Evolutionary conservation across 768 basidiomycete genomes (phyloP).

Genomic region (Multifurca ochricompacta): DNA sequence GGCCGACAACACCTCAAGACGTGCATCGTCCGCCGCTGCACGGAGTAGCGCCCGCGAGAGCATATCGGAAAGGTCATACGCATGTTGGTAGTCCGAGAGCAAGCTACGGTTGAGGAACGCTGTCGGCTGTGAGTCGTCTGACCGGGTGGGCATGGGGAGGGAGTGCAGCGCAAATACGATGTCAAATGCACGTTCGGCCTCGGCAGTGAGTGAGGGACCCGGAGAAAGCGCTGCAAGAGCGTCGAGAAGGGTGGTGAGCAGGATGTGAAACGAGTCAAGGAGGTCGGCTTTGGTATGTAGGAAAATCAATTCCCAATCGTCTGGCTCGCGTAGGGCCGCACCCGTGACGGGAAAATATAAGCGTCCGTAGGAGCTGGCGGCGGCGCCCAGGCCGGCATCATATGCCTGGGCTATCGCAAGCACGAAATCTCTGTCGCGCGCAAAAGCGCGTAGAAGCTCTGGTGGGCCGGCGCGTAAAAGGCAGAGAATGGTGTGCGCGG

Average conservation of each 20-base stretch:
- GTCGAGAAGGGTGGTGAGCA: constrained; percentile 42
- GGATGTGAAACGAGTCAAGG: constrained; percentile 59
- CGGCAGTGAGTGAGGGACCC: constrained; percentile 36
- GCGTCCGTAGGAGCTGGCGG: constrained; percentile 59
- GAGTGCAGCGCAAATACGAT: constrained; percentile 53
- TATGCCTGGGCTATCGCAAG: constrained; percentile 53
- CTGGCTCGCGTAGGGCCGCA: constrained; percentile 25
- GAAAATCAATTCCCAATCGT: constrained; percentile 68
- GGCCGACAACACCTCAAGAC: constrained; percentile 49
- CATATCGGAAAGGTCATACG: constrained; percentile 45
- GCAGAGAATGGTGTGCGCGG: constrained; percentile 45
- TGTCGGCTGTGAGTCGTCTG: constrained; percentile 16
- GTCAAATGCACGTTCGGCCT: constrained; percentile 49
- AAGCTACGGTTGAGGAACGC: constrained; percentile 60
- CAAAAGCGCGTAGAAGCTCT: constrained; percentile 44
- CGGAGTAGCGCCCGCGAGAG: constrained; percentile 34
- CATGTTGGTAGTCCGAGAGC: constrained; percentile 63
- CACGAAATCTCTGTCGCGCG: constrained; percentile 44
- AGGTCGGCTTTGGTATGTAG: constrained; percentile 66
- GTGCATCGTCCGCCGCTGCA: constrained; percentile 44
- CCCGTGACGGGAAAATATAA: constrained; percentile 28
- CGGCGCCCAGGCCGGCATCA: constrained; percentile 44
- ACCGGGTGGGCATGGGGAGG: constrained; percentile 27
- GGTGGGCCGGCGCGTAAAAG: constrained; percentile 47
- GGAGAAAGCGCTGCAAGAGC: constrained; percentile 36